Percentiles rank a stretch among this genome's conserved stretches.
phyloP scores from a whole-genome alignment of 2,329 filamentous ascomycete species.

The Cladosporium sp. region DNA sequence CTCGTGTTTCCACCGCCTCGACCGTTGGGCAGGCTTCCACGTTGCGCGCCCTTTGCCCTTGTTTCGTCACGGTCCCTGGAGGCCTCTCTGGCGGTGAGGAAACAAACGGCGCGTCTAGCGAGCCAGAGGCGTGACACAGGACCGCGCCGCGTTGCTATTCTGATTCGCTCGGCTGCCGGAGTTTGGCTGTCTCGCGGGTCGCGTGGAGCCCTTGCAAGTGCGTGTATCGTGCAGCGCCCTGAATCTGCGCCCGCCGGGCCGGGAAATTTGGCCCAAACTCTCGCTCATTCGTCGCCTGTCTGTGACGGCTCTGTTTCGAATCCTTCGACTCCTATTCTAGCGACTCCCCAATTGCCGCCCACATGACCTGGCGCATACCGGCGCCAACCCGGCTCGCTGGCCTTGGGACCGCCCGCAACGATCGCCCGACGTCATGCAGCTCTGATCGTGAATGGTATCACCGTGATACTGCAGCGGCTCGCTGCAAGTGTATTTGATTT shows the following conservation, averaged over 20 bases:
- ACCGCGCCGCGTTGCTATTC: constrained; percentile 1
- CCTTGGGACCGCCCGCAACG: background rate
- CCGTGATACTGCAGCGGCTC: background rate
- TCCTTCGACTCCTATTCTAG: constrained; percentile 14
- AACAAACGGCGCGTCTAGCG: constrained; percentile 6
- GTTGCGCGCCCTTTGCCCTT: constrained; percentile 7
- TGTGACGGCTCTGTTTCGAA: constrained; percentile 12
- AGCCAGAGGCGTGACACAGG: constrained; percentile 6
- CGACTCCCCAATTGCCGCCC: constrained; percentile 7
- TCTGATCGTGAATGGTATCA: background rate
- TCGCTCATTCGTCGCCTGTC: constrained; percentile 4
- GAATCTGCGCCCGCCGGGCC: background rate
- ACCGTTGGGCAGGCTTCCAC: constrained; percentile 9
- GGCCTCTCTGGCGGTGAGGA: constrained; percentile 3
- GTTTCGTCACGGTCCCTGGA: constrained; percentile 10
- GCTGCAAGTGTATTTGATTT: constrained; percentile 3
- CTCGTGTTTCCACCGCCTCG: constrained; percentile 7
- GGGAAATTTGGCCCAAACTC: constrained; percentile 4
- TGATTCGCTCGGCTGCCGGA: constrained; percentile 4
- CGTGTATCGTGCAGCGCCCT: constrained; percentile 3
- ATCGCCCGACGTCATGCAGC: constrained; percentile 13
- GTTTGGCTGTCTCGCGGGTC: constrained; percentile 8
- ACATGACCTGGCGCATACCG: constrained; percentile 7
- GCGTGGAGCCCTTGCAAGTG: constrained; percentile 10
- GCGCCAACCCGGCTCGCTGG: background rate